Base-by-base conservation (phyloP, 2,329 filamentous ascomycete species). In the Piedraia hortae region DNA sequence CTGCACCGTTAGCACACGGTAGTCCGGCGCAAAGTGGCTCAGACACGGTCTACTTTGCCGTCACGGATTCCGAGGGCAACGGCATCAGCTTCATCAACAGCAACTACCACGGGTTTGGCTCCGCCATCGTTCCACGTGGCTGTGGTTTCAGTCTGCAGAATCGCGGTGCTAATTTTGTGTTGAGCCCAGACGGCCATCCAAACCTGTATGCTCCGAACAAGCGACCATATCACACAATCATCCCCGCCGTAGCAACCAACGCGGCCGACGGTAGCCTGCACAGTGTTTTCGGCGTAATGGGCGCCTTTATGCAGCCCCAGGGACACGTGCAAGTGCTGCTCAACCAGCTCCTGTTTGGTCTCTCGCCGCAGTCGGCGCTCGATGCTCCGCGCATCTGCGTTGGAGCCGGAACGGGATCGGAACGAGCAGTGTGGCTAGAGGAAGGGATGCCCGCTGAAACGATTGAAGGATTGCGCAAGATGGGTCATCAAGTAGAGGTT, bases 291-390 rank as follows among this genome's bases (percentile, higher is more conserved):
- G 85, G 85, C 23, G 82, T 93, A 28, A 93, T 93, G 85, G 85
- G 85, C 23, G 82, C 78, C 2, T 93, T 88, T 47, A 93, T 93
- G 73, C 85, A 97, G 48, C 85, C 85, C 0, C 85, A 93, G 46
- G 85, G 82, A 11, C 85, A 93, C 28, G 68, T 93, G 0, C 85
- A 93, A 45, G 78, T 90, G 1, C 49, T 97, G 6, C 54, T 93
- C 2, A 89, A 88, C 32, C 80, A 89, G 59, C 47, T 89, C 1
- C 62, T 78, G 0, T 89, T 80, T 34, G 64, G 66, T 2, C 54
- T 77, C 23, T 70, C 68, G 30, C 78, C 80, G 1, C 85, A 97
- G 46, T 65, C 75, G 27, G 78, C 82, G 3, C 57, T 93, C 0
- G 85, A 97, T 39, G 71, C 82, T 3, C 82, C 85, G 9, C 57